phyloP scores from a whole-genome alignment of 139 green algal genomes.

The Mesotaenium endlicherianum region DNA sequence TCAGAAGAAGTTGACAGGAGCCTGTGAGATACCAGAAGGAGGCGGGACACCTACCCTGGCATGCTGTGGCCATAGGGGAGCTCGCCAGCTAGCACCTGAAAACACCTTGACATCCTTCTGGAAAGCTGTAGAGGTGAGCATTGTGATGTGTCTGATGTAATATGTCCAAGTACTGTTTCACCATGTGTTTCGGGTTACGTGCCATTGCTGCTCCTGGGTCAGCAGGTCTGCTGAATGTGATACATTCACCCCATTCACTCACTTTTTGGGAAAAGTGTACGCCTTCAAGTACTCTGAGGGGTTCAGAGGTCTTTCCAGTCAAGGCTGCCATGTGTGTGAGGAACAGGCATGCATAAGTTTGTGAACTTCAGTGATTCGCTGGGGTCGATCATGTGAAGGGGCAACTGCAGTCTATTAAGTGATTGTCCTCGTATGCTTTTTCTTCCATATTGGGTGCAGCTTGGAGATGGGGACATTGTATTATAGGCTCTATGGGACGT shows the following conservation, averaged over 20 bases:
- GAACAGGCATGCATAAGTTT: neutral
- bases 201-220: neutral
- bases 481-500: neutral
- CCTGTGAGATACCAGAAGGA: too few species aligned
- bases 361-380: neutral
- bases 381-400: neutral
- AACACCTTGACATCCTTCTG: constrained; percentile 15
- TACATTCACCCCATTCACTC: neutral
- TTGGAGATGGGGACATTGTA: too few species aligned
- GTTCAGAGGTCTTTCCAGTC: neutral
- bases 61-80: constrained; percentile 32
- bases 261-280: neutral
- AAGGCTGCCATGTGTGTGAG: neutral
- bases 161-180: neutral
- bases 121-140: constrained; percentile 14
- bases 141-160: neutral
- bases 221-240: too few species aligned
- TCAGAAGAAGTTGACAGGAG: too few species aligned
- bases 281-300: neutral
- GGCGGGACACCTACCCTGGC: neutral
- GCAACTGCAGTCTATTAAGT: neutral
- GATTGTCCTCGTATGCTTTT: too few species aligned
- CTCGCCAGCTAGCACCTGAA: constrained; percentile 3
- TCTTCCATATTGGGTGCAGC: too few species aligned
- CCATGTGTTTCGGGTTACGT: neutral